Percentiles rank a stretch among this genome's conserved stretches.
Conservation (phyloP, 164 flowering plant species). For the Macadamia integrifolia region DNA sequence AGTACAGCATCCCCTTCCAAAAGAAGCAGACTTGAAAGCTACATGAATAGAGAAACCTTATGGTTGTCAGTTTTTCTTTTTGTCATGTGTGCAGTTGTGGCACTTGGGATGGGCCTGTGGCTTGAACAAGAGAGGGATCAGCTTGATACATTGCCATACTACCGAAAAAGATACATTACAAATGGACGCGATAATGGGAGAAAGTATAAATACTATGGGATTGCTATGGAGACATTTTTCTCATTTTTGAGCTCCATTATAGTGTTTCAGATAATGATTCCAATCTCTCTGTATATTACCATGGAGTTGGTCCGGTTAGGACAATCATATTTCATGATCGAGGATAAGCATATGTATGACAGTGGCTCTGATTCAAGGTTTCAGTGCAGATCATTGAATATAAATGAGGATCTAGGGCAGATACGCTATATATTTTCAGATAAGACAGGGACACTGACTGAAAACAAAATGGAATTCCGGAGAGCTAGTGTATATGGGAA, state of each 20-base stretch:
- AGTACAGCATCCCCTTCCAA: slow-evolving; percentile 84
- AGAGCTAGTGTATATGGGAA: slow-evolving; percentile 68
- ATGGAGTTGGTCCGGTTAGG: slow-evolving; percentile 96
- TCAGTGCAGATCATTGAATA: slow-evolving; percentile 91
- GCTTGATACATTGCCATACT: slow-evolving; percentile 79
- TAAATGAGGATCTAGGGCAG: slow-evolving; percentile 94
- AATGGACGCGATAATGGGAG: slow-evolving; percentile 33
- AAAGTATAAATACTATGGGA: slow-evolving; percentile 64
- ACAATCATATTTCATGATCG: slow-evolving; percentile 94
- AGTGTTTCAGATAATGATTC: slow-evolving; percentile 95
- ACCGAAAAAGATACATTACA: slow-evolving; percentile 49
- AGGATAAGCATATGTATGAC: slow-evolving; percentile 71
- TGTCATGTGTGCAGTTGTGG: slow-evolving; percentile 74
- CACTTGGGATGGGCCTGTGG: slow-evolving; percentile 85
- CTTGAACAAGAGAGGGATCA: slow-evolving; percentile 45
- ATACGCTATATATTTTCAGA: slow-evolving; percentile 82
- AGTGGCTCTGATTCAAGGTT: slow-evolving; percentile 56
- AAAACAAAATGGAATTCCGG: slow-evolving; percentile 89
- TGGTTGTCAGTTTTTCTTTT: slow-evolving; percentile 84
- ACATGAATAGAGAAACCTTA: slow-evolving; percentile 87
- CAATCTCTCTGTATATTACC: slow-evolving; percentile 85
- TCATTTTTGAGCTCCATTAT: slow-evolving; percentile 87
- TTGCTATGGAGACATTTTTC: slow-evolving; percentile 75
- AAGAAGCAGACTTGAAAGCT: slow-evolving; percentile 75
- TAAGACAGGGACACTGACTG: slow-evolving; percentile 88